phyloP scores from a whole-genome alignment of 192 early-diverging fungal species.

The Oehlia diaphana region DNA sequence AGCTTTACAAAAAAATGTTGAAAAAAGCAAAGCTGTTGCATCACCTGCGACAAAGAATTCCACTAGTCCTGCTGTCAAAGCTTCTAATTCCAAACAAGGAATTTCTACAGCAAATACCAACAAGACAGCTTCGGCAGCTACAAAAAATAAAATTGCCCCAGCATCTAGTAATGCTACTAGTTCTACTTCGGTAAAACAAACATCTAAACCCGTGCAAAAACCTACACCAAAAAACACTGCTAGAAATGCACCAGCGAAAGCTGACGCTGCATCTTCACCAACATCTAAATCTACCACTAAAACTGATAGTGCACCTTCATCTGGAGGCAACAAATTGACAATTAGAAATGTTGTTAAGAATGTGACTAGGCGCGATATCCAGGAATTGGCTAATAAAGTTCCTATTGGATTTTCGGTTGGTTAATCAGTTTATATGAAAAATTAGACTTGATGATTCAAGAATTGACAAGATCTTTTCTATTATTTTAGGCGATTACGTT shows the following conservation, averaged over 20 bases:
- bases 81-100: neutral
- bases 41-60: neutral
- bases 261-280: neutral
- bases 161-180: neutral
- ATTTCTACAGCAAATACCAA: neutral
- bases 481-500: neutral
- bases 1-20: conserved; percentile 4
- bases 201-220: neutral
- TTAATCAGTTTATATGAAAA: neutral
- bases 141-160: neutral
- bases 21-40: neutral
- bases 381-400: neutral
- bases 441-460: neutral
- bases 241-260: neutral
- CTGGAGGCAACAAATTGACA: neutral
- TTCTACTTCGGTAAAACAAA: neutral
- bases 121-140: neutral
- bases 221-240: neutral
- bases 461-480: neutral
- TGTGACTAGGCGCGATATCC: neutral
- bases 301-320: neutral
- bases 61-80: neutral
- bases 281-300: neutral
- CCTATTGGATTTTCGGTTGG: neutral
- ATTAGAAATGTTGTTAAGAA: neutral